Base-by-base conservation (phyloP, 345 rosid species). In the Clarkia xantiana region DNA sequence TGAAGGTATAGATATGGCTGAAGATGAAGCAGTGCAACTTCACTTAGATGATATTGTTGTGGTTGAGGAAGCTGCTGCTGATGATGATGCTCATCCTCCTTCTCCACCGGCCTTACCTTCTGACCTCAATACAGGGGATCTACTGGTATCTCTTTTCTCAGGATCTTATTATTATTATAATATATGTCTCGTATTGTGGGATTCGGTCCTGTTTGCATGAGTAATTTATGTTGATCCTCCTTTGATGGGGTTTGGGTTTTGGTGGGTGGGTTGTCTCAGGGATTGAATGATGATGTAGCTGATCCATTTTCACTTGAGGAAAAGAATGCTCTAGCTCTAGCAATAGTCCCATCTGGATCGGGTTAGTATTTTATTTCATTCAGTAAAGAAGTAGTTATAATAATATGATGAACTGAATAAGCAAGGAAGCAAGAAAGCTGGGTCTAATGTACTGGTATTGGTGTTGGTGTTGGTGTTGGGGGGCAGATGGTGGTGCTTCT, bases 321-420 rank as follows among this genome's bases (percentile, higher is more conserved):
- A 60, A 76, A 77, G 52, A 87, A 93, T 59, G 97, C 99, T 45
- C 69, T 84, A 65, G 89, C 99, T 62, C 66, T 93, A 59, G 99
- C 97, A 65, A 82, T 93, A 50, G 73, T 93, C 49, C 68, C 94
- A 41, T 41, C 70, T 15, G 97, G 81, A 67, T 65, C 78, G 45
- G 71, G 94, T 78, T 56, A 54, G 47, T 3, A 22, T 3, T 23
- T 19, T 11, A 14, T 38, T 49, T 9, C 10, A 49, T 4, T n/a
- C 38, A 8, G 17, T 34, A 29, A 14, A n/a, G 25, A 10, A 3
- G 34, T 22, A 8, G 2, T 29, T 49, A 9, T 18, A 20, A 13
- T 13, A 25, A 9, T n/a, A 15, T n/a, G 2, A 9, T 29, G 19
- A 3, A 49, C 17, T 14, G 34, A 6, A 29, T 6, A 13, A 14